Conservation (phyloP, 345 rosid genomes). For the Eucalyptus camaldulensis region DNA sequence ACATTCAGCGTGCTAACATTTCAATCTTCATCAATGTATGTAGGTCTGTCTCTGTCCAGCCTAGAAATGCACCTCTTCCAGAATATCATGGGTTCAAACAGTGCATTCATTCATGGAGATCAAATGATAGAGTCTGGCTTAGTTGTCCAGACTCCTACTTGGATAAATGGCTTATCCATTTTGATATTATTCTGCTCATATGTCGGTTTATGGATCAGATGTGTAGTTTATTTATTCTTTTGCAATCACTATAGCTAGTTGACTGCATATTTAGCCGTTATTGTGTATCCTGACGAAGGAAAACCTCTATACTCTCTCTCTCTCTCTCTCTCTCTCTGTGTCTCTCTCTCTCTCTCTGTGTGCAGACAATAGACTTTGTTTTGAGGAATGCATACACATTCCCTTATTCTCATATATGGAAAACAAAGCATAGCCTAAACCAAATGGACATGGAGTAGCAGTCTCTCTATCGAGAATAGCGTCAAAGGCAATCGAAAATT, state of each 20-base stretch:
- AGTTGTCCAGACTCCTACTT: background rate
- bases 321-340: background rate
- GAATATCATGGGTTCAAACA: slow-evolving; percentile 61
- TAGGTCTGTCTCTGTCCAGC: slow-evolving; percentile 54
- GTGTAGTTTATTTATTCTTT: background rate
- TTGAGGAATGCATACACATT: background rate
- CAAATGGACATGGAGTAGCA: background rate
- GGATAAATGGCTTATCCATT: background rate
- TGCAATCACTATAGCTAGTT: background rate
- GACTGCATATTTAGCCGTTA: background rate
- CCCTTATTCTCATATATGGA: background rate
- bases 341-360: background rate
- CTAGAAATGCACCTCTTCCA: slow-evolving; percentile 52
- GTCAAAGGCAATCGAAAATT: background rate
- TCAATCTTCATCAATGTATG: background rate
- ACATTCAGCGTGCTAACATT: background rate
- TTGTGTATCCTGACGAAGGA: background rate
- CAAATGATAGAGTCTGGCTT: slow-evolving; percentile 3
- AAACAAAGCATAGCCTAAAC: background rate
- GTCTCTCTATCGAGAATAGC: background rate
- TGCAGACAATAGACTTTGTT: background rate
- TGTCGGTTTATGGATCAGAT: background rate
- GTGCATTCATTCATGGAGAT: slow-evolving; percentile 44
- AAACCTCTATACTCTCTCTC: background rate
- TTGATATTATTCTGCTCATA: background rate